phyloP scores from a whole-genome alignment of 257 asterid species.

The Striga asiatica region DNA sequence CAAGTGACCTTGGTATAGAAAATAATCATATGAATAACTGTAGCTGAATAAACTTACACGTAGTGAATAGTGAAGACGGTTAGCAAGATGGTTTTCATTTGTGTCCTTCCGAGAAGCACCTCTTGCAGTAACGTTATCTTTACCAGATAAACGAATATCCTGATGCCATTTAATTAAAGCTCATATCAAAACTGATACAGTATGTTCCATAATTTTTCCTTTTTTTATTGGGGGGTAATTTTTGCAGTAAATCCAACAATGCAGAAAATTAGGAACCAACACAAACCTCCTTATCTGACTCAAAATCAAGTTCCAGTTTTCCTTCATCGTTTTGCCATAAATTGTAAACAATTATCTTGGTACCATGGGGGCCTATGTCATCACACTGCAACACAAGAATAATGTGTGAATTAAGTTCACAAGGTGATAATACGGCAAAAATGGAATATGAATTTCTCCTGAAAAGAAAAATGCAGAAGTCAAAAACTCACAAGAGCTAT shows the following conservation, averaged over 20 bases:
- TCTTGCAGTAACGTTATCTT: constrained; percentile 18
- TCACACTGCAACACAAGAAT: constrained; percentile 46
- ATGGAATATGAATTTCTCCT: neutral
- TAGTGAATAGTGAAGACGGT: constrained; percentile 68
- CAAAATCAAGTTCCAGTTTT: constrained; percentile 75
- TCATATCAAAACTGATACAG: constrained; percentile 3
- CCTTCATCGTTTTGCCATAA: constrained; percentile 75
- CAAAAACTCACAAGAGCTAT: neutral
- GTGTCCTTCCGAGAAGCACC: constrained; percentile 18
- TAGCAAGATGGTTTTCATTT: constrained; percentile 64
- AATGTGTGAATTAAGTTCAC: neutral
- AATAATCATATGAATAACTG: neutral
- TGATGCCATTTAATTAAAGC: constrained; percentile 26
- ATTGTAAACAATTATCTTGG: constrained; percentile 62
- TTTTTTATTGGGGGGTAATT: neutral
- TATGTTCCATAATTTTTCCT: constrained; percentile 1
- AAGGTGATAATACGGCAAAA: constrained; percentile 4
- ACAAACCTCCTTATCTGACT: constrained; percentile 65
- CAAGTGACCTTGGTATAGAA: neutral
- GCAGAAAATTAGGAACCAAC: constrained; percentile 16
- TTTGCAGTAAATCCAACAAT: constrained; percentile 4
- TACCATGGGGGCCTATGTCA: constrained; percentile 71
- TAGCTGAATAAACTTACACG: constrained; percentile 50
- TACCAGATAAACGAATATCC: constrained; percentile 62
- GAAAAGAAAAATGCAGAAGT: neutral